Evolutionary conservation across 2,329 filamentous ascomycete species (phyloP).

Genomic region (Dactylellina sp.): DNA sequence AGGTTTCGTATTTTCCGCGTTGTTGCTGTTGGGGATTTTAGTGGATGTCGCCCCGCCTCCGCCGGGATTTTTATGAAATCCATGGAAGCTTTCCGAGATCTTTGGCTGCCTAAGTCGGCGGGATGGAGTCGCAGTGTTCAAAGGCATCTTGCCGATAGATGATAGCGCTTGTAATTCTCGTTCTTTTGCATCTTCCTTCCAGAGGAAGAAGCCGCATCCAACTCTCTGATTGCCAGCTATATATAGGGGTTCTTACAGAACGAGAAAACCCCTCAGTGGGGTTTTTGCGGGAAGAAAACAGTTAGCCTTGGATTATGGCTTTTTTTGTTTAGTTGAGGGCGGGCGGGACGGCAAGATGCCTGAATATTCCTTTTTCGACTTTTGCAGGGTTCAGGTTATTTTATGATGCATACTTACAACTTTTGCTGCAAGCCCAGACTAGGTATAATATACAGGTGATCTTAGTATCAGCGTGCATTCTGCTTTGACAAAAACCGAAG

Average conservation of each 20-base stretch:
- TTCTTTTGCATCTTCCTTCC: constrained; percentile 68
- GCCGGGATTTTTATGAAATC: constrained; percentile 9
- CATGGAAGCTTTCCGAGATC: constrained; percentile 30
- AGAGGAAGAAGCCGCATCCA: constrained; percentile 71
- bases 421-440: constrained; percentile 47
- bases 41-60: background rate
- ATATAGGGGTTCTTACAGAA: constrained; percentile 22
- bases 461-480: background rate
- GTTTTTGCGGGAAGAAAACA: background rate
- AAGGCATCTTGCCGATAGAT: constrained; percentile 57
- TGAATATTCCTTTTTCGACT: constrained; percentile 7
- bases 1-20: constrained; percentile 19
- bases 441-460: background rate
- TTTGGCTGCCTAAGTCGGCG: constrained; percentile 23
- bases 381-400: constrained; percentile 6
- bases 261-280: constrained; percentile 10
- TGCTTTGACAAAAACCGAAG: background rate
- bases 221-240: constrained; percentile 38
- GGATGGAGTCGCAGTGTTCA: constrained; percentile 22
- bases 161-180: constrained; percentile 67
- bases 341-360: constrained; percentile 20
- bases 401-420: constrained; percentile 35
- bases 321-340: background rate
- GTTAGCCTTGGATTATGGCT: constrained; percentile 23
- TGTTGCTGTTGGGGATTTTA: constrained; percentile 6